Conservation (phyloP, 495 filamentous ascomycete species). For the Hyaloscypha bicolor region DNA sequence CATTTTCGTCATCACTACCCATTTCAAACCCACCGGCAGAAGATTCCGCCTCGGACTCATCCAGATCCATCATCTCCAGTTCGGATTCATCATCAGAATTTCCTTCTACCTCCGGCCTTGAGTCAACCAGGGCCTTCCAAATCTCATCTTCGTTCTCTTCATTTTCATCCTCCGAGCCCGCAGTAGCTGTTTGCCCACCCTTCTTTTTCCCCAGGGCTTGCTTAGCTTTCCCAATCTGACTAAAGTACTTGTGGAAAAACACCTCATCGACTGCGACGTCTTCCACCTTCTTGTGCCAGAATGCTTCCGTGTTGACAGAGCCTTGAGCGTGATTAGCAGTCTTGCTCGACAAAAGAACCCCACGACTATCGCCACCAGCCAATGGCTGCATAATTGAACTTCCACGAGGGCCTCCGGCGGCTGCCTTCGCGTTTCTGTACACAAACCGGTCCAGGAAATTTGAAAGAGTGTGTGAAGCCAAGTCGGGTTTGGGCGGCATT, state of each 20-base stretch:
- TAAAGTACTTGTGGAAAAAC: slow-evolving; percentile 98
- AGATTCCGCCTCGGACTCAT: slow-evolving; percentile 49
- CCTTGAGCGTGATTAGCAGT: slow-evolving; percentile 47
- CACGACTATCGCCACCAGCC: slow-evolving; percentile 61
- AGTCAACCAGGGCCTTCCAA: slow-evolving; percentile 89
- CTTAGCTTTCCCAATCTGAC: slow-evolving; percentile 68
- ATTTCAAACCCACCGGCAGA: slow-evolving; percentile 50
- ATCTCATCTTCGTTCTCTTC: slow-evolving; percentile 75
- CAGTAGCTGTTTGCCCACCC: slow-evolving; percentile 40
- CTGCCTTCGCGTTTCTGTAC: slow-evolving; percentile 84
- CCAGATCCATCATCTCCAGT: slow-evolving; percentile 23
- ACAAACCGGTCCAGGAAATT: slow-evolving; percentile 97
- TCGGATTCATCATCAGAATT: slow-evolving; percentile 59
- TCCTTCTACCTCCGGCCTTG: slow-evolving; percentile 75
- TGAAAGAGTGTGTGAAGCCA: slow-evolving; percentile 82
- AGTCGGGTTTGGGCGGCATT: slow-evolving; percentile 83
- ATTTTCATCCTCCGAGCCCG: slow-evolving; percentile 43
- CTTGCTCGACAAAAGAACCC: slow-evolving; percentile 58
- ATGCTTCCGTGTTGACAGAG: slow-evolving; percentile 81
- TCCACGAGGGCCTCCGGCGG: slow-evolving; percentile 61
- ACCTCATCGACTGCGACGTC: slow-evolving; percentile 89
- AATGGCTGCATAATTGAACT: slow-evolving; percentile 95
- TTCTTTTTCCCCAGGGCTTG: slow-evolving; percentile 59
- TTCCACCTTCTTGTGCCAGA: slow-evolving; percentile 88
- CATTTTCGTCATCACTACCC: slow-evolving; percentile 51